Evolutionary conservation across 345 rosid species (phyloP), one percentile per base, ranked within the genome.

Genomic region (Brassica incana): DNA sequence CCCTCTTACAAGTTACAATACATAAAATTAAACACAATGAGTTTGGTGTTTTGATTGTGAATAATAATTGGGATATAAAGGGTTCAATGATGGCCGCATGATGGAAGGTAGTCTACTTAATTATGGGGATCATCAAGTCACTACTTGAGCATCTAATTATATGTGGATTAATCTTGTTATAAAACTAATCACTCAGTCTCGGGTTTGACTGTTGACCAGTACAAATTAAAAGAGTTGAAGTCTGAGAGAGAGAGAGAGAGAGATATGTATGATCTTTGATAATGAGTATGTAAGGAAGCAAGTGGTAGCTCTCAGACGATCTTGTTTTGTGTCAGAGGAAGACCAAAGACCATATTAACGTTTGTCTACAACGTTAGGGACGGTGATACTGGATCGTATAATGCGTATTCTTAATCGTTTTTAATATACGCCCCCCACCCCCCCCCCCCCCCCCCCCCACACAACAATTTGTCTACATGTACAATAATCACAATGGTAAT

Each of bases 371-470:
- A 32, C 78, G 64, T 79, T 73, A 73, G 30, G 78, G 82, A 66
- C 82, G 78, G 82, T 73, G 82, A 25, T 59, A 54, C 4, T 78
- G 77, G 82, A 78, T 73, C 76, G 77, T 78, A 50, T 50, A 67
- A 45, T 56, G 2, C 58, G 58, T 50, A 38, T 50, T 54, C 60
- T 54, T 54, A 54, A 54, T 54, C 18, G 18, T 50, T 50, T 50
- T 50, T 14, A 14, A 5, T 14, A 48, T 48, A 48, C 56, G 1
- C 5, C 15, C 15, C 14, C 50, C 14, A n/a, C 5, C 50, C 40
- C 2, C 40, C 43, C 0, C 43, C 11, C 43, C 43, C 14, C 48
- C 36, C 1, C 36, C 7, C 36, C 36, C n/a, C n/a, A n/a, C n/a
- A n/a, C n/a, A n/a, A n/a, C n/a, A n/a, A 38, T 50, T 14, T 4